phyloP scores from a whole-genome alignment of 2,329 filamentous ascomycete genomes.

The Fusarium nodosum region DNA sequence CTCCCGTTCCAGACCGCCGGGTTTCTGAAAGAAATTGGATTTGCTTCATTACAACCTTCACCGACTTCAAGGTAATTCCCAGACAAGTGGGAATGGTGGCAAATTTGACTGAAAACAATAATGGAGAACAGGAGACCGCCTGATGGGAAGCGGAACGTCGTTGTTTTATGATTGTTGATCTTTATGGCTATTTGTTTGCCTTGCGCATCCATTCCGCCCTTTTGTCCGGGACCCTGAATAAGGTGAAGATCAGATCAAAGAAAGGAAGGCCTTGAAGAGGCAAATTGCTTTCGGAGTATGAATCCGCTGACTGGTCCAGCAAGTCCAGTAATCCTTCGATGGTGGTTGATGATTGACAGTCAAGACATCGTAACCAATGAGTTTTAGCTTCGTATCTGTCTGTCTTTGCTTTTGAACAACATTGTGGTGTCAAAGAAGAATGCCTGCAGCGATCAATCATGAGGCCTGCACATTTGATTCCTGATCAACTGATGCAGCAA shows the following conservation, averaged over 20 bases:
- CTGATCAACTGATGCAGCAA: constrained; percentile 41
- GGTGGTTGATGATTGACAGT: background rate
- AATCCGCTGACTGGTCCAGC: constrained; percentile 15
- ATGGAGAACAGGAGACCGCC: constrained; percentile 6
- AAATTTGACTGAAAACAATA: constrained; percentile 31
- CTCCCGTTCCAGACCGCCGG: constrained; percentile 43
- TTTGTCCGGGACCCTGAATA: background rate
- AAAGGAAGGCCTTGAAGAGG: constrained; percentile 8
- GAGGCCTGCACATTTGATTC: constrained; percentile 24
- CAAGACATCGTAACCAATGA: background rate
- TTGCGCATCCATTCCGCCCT: constrained; percentile 16
- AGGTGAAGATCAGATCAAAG: background rate
- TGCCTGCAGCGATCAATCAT: constrained; percentile 45
- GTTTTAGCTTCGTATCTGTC: constrained; percentile 8
- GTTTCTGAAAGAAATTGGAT: constrained; percentile 27
- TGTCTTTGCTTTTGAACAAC: background rate
- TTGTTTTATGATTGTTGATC: constrained; percentile 30
- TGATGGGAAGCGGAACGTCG: constrained; percentile 22
- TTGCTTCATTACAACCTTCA: constrained; percentile 30
- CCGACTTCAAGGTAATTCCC: constrained; percentile 39
- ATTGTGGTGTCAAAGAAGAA: background rate
- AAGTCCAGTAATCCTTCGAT: constrained; percentile 10
- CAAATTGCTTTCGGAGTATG: constrained; percentile 13
- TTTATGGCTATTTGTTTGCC: constrained; percentile 8
- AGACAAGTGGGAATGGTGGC: constrained; percentile 41